Evolutionary conservation across 306 rosid genomes (phyloP).

Genomic region (Echinosophora koreensis): DNA sequence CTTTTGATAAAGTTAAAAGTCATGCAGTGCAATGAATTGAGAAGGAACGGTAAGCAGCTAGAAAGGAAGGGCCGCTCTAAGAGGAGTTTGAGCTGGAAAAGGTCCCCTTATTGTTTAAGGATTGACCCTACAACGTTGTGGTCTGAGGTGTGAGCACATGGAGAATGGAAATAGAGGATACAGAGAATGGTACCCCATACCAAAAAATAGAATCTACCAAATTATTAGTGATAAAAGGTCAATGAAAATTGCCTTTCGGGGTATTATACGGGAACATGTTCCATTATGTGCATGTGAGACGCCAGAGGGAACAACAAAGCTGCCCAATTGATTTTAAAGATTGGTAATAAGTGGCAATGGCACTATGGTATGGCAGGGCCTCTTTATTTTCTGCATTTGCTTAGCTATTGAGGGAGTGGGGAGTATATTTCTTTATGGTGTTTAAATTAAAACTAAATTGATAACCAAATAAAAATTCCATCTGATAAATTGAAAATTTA

Average conservation of each 20-base stretch:
- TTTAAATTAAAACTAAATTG: too few species aligned
- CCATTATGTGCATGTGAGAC: slow-evolving; percentile 37
- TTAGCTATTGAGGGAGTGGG: not conserved
- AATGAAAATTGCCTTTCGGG: slow-evolving; percentile 36
- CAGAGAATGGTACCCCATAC: not conserved
- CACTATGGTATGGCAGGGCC: too few species aligned
- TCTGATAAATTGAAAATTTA: too few species aligned
- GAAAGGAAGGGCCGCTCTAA: not conserved
- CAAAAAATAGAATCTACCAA: slow-evolving; percentile 41
- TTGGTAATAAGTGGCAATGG: not conserved
- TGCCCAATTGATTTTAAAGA: not conserved
- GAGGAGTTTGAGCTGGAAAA: slow-evolving; percentile 50
- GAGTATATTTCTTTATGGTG: not conserved
- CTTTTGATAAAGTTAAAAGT: slow-evolving; percentile 20
- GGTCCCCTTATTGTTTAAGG: slow-evolving; percentile 43
- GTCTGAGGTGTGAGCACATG: slow-evolving; percentile 63
- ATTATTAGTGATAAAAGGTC: slow-evolving; percentile 41
- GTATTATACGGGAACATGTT: slow-evolving; percentile 36
- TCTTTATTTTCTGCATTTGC: not conserved
- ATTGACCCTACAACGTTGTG: slow-evolving; percentile 50
- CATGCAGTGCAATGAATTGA: slow-evolving; percentile 7
- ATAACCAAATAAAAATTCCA: too few species aligned
- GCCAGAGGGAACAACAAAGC: slow-evolving; percentile 34
- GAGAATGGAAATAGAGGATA: not conserved
- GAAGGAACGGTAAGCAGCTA: not conserved